Evolutionary conservation across 1,284 basidiomycete species (phyloP).

Genomic region (Entoloma clypeatum): DNA sequence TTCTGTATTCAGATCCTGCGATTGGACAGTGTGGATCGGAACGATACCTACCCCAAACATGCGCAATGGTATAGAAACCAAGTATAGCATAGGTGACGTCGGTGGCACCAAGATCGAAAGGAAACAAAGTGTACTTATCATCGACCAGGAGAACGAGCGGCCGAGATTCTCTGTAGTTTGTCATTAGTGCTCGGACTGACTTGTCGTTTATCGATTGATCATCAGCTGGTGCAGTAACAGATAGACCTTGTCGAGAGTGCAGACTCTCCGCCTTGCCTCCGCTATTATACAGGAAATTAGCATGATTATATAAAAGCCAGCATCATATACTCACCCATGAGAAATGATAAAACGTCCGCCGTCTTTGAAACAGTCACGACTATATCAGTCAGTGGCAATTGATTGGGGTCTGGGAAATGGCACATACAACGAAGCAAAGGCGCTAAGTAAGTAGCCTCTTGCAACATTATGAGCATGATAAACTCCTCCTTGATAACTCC

Average conservation of each 20-base stretch:
- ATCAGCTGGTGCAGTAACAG: conserved; percentile 38
- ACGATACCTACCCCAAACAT: conserved; percentile 63
- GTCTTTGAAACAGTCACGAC: conserved; percentile 63
- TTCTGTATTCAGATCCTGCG: neutral
- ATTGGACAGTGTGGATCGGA: conserved; percentile 2
- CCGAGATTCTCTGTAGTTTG: conserved; percentile 44
- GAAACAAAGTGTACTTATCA: conserved; percentile 67
- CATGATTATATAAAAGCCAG: neutral
- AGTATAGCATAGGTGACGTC: conserved; percentile 65
- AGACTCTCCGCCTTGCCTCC: conserved; percentile 66
- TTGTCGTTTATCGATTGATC: conserved; percentile 65
- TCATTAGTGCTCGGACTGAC: conserved; percentile 64
- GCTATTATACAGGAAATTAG: conserved; percentile 30
- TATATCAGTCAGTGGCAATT: conserved; percentile 27
- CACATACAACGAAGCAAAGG: conserved; percentile 57
- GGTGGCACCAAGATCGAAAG: conserved; percentile 53
- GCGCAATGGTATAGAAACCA: conserved; percentile 65
- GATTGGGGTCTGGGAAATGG: conserved; percentile 1
- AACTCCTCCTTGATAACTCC: conserved; percentile 74
- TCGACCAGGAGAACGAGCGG: conserved; percentile 69
- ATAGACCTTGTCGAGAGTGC: conserved; percentile 36
- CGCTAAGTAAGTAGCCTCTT: conserved; percentile 71
- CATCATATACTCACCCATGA: conserved; percentile 62
- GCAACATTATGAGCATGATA: conserved; percentile 59
- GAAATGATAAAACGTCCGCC: conserved; percentile 70